A percentile compares a stretch with the other conserved stretches of the same genome.
Evolutionary conservation across 352 stramenopile species (phyloP).

Genomic region (Globisporangium polare): DNA sequence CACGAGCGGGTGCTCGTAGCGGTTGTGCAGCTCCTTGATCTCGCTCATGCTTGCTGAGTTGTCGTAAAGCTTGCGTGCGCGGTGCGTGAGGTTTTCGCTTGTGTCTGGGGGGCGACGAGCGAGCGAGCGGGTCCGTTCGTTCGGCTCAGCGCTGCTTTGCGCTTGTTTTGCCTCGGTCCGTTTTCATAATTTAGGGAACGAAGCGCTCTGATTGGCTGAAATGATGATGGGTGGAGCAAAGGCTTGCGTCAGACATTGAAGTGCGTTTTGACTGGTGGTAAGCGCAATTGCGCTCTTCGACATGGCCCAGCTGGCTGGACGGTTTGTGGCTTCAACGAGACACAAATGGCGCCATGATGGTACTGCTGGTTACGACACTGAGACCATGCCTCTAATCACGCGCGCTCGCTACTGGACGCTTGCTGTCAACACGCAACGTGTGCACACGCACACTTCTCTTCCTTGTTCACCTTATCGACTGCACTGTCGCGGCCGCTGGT

Average conservation of each 20-base stretch:
- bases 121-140: constrained; percentile 7
- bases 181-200: neutral
- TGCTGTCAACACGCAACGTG: too few relatives aligned
- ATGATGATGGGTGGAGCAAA: constrained; percentile 3
- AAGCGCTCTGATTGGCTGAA: constrained; percentile 1
- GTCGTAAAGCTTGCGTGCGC: neutral
- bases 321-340: neutral
- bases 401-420: too few relatives aligned
- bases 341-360: neutral
- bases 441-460: neutral
- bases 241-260: constrained; percentile 10
- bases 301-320: neutral
- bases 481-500: neutral
- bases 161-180: neutral
- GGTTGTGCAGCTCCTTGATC: constrained; percentile 43
- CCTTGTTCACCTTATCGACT: constrained; percentile 3
- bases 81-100: constrained; percentile 6
- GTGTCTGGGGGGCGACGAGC: neutral
- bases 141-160: neutral
- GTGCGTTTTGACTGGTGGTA: constrained; percentile 11
- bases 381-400: too few relatives aligned
- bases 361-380: too few relatives aligned
- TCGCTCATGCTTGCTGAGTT: constrained; percentile 29
- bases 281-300: constrained; percentile 7
- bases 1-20: constrained; percentile 89